These are phyloP conservation scores for Brassica juncea DNA, from an alignment of 345 rosid genomes.

Conservation along the genomic window DNA sequence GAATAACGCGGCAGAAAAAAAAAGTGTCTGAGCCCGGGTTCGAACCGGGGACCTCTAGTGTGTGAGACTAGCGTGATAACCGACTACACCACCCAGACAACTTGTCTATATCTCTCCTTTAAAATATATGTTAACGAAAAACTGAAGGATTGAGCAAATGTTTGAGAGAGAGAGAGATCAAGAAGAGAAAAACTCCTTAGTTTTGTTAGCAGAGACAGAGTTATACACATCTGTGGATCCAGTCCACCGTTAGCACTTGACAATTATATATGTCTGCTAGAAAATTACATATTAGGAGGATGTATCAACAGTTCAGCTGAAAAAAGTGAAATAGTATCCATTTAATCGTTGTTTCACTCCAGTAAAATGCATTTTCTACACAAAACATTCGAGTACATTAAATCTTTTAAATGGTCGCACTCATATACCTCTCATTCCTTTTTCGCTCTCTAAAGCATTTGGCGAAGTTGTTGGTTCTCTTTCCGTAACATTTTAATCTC, in stretches of 20 bases:
- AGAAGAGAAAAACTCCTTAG: not conserved
- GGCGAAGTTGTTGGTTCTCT: conserved; percentile 78
- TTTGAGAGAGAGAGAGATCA: not conserved
- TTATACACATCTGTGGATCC: not conserved
- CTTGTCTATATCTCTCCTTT: too few species aligned
- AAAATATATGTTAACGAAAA: too few species aligned
- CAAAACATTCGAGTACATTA: not conserved
- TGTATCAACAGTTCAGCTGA: not conserved
- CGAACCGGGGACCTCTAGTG: conserved; percentile 79
- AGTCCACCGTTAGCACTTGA: too few species aligned
- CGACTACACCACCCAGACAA: conserved; percentile 45
- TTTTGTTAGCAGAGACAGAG: not conserved
- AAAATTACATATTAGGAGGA: not conserved
- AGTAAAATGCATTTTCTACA: not conserved
- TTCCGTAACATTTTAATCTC: conserved; percentile 66
- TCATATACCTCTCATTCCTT: conserved; percentile 6
- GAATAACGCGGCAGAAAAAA: not conserved
- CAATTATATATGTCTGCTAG: not conserved
- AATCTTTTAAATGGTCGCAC: not conserved
- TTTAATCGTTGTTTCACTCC: not conserved
- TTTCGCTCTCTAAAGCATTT: conserved; percentile 54
- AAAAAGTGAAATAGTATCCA: not conserved
- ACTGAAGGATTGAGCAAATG: too few species aligned
- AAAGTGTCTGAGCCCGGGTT: conserved; percentile 68
- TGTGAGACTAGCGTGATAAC: conserved; percentile 86